These are phyloP conservation scores for Vigna angularis DNA, from an alignment of 306 rosid species.

Conservation along the genomic window DNA sequence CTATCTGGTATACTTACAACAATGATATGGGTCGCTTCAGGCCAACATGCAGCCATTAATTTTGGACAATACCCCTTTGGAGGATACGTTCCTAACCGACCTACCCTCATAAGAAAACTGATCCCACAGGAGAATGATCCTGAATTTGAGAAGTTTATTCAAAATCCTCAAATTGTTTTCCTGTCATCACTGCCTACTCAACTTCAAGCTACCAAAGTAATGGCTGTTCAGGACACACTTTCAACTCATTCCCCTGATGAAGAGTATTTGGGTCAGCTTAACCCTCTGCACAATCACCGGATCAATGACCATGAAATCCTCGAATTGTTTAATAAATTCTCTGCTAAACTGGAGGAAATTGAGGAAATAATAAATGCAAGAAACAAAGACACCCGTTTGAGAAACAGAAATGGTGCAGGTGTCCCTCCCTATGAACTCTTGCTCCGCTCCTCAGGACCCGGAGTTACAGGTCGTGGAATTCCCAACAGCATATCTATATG, in stretches of 20 bases:
- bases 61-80: conserved; percentile 99
- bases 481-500: conserved; percentile 91
- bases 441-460: conserved; percentile 84
- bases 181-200: conserved; percentile 87
- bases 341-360: conserved; percentile 70
- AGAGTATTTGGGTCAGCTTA: conserved; percentile 91
- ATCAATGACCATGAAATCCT: conserved; percentile 63
- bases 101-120: conserved; percentile 82
- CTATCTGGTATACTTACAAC: conserved; percentile 70
- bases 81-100: conserved; percentile 94
- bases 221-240: conserved; percentile 96
- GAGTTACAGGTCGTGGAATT: conserved; percentile 93
- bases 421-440: conserved; percentile 88
- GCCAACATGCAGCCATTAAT: conserved; percentile 95
- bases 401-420: conserved; percentile 89
- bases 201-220: conserved; percentile 97
- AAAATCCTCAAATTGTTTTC: conserved; percentile 74
- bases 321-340: conserved; percentile 60
- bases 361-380: conserved; percentile 76
- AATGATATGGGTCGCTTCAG: conserved; percentile 93
- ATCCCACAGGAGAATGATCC: conserved; percentile 75
- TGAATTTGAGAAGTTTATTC: conserved; percentile 69
- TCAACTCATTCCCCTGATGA: conserved; percentile 95
- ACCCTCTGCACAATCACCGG: conserved; percentile 70
- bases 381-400: conserved; percentile 67